Conservation (phyloP, 164 flowering plant species). For the Protea cynaroides region DNA sequence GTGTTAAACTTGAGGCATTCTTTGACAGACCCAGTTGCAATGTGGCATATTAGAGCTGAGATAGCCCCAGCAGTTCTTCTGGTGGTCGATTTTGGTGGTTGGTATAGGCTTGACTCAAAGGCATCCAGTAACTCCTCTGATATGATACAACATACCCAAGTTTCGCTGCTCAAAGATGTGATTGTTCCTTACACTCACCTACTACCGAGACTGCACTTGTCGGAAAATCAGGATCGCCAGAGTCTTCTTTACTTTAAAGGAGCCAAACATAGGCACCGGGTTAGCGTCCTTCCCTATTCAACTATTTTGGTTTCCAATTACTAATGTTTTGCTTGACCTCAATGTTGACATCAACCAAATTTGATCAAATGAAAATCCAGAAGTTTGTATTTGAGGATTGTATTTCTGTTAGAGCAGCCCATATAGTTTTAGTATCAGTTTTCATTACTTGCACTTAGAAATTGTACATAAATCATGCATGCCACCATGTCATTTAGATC, state of each 20-base stretch:
- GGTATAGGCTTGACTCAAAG: slow-evolving; percentile 72
- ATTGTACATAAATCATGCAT: too few species aligned
- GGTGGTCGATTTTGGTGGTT: slow-evolving; percentile 96
- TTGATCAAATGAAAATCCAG: neutral
- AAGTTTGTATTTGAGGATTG: neutral
- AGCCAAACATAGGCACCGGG: slow-evolving; percentile 93
- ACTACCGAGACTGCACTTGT: slow-evolving; percentile 62
- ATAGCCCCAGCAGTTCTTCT: slow-evolving; percentile 82
- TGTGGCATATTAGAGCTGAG: slow-evolving; percentile 94
- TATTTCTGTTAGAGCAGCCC: neutral
- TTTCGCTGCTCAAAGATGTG: slow-evolving; percentile 86
- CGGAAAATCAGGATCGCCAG: slow-evolving; percentile 51
- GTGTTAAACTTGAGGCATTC: slow-evolving; percentile 84
- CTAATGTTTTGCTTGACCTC: neutral
- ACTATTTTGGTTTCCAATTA: neutral
- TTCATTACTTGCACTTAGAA: neutral
- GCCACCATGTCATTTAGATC: too few species aligned
- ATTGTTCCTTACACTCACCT: slow-evolving; percentile 92
- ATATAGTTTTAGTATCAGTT: neutral
- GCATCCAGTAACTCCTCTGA: slow-evolving; percentile 55
- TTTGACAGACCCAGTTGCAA: slow-evolving; percentile 99
- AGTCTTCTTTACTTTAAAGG: slow-evolving; percentile 94
- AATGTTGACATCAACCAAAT: neutral
- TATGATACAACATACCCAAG: slow-evolving; percentile 80
- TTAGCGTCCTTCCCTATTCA: slow-evolving; percentile 28